A percentile compares a stretch with the other conserved stretches of the same genome.
Conservation (phyloP, 306 rosid genomes). For the Corylus heterophylla region DNA sequence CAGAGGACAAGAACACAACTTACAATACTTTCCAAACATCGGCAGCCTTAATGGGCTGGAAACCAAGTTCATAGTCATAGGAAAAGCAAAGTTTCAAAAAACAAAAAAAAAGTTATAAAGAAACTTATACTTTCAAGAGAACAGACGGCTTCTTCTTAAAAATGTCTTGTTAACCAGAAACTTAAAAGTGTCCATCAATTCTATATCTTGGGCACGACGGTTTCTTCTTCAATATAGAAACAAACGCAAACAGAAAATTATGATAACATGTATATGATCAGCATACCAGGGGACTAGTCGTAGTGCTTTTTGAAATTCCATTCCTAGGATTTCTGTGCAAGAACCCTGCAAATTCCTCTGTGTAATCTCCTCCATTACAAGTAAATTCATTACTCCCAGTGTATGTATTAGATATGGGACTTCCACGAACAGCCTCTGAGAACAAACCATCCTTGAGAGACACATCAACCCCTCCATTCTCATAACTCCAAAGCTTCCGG, state of each 20-base stretch:
- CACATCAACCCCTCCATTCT: constrained; percentile 73
- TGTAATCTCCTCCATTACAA: constrained; percentile 27
- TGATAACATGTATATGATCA: constrained; percentile 8
- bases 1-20: constrained; percentile 11
- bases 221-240: background rate
- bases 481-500: constrained; percentile 72
- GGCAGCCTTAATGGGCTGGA: background rate
- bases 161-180: background rate
- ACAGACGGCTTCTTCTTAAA: background rate
- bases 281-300: constrained; percentile 74
- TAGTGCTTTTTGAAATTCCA: constrained; percentile 62
- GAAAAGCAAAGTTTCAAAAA: constrained; percentile 1
- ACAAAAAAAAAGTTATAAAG: background rate
- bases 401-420: constrained; percentile 32
- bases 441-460: constrained; percentile 83
- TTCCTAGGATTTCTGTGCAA: constrained; percentile 40
- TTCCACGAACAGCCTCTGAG: constrained; percentile 40
- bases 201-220: background rate
- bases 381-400: constrained; percentile 30
- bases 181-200: too few species aligned
- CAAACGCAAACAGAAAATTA: background rate
- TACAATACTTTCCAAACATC: background rate
- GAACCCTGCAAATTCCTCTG: constrained; percentile 63
- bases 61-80: background rate
- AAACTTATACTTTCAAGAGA: background rate